Percentiles rank a stretch among this genome's conserved stretches.
These are phyloP conservation scores for Sarocladium brachiariae DNA, from an alignment of 2,329 filamentous ascomycete species.

Conservation along the genomic window DNA sequence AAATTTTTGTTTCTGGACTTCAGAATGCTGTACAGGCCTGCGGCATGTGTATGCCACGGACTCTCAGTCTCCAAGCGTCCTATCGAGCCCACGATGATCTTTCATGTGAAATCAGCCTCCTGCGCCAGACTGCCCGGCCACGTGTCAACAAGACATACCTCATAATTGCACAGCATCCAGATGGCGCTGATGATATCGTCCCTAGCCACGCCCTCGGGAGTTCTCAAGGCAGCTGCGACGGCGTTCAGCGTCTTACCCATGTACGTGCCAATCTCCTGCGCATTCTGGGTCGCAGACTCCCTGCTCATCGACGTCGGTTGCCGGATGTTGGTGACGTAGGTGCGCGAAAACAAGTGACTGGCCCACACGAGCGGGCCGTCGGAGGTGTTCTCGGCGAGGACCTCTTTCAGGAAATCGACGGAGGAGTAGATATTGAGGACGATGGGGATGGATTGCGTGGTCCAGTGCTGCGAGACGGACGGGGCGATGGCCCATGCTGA, in stretches of 20 bases:
- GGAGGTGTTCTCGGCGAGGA: slow-evolving; percentile 18
- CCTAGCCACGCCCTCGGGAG: slow-evolving; percentile 21
- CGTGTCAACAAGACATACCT: slow-evolving; percentile 19
- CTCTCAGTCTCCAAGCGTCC: slow-evolving; percentile 18
- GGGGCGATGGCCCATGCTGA: slow-evolving; percentile 13
- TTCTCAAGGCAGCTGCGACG: slow-evolving; percentile 29
- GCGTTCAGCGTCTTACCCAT: slow-evolving; percentile 30
- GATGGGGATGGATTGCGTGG: slow-evolving; percentile 30
- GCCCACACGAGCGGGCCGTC: slow-evolving; percentile 32
- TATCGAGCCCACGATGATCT: slow-evolving; percentile 27
- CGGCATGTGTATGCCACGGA: slow-evolving; percentile 31
- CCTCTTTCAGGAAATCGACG: slow-evolving; percentile 26
- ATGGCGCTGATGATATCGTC: slow-evolving; percentile 32
- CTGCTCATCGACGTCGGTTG: slow-evolving; percentile 22
- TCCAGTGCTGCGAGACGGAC: slow-evolving; percentile 30
- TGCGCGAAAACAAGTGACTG: slow-evolving; percentile 32
- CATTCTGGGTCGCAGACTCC: slow-evolving; percentile 19
- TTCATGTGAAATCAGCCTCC: too few species aligned
- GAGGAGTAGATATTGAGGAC: slow-evolving; percentile 30
- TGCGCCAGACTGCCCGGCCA: too few species aligned
- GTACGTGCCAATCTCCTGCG: slow-evolving; percentile 27
- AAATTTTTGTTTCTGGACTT: slow-evolving; percentile 24
- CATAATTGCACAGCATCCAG: slow-evolving; percentile 34
- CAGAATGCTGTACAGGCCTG: slow-evolving; percentile 30
- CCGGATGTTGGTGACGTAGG: slow-evolving; percentile 18